phyloP scores from a whole-genome alignment of 352 stramenopile genomes.

The Globisporangium perplexum region DNA sequence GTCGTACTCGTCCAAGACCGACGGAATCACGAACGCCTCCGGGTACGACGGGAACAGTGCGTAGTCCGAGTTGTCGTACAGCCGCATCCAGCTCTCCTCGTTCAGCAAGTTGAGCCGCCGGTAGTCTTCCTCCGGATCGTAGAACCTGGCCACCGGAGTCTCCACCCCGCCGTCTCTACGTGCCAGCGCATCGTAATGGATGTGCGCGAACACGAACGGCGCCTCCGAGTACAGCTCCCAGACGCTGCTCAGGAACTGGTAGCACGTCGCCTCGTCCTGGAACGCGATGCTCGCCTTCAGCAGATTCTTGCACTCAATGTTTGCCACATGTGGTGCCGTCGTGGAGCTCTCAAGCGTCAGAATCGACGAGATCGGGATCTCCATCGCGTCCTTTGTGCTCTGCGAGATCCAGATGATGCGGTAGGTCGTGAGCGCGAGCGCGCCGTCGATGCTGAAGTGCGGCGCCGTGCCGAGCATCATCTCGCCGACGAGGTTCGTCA shows the following conservation, averaged over 20 bases:
- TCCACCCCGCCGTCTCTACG: constrained; percentile 37
- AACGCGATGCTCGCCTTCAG: constrained; percentile 82
- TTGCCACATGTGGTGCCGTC: constrained; percentile 76
- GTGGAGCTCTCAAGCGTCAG: constrained; percentile 73
- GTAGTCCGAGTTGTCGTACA: constrained; percentile 87
- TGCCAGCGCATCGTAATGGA: constrained; percentile 65
- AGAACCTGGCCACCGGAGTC: constrained; percentile 50
- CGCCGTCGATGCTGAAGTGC: constrained; percentile 86
- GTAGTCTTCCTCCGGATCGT: constrained; percentile 79
- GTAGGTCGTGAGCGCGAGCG: constrained; percentile 79
- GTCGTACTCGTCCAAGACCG: constrained; percentile 89
- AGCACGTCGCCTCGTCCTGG: constrained; percentile 68
- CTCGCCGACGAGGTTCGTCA: constrained; percentile 83
- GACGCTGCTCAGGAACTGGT: constrained; percentile 67
- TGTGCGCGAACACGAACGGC: constrained; percentile 72
- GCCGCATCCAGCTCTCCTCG: constrained; percentile 74
- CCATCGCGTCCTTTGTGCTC: constrained; percentile 71
- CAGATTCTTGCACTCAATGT: constrained; percentile 82
- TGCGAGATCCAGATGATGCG: constrained; percentile 83
- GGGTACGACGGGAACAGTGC: constrained; percentile 94
- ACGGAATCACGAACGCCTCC: constrained; percentile 89
- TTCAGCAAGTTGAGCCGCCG: constrained; percentile 70
- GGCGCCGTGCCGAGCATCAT: constrained; percentile 80
- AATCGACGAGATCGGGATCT: constrained; percentile 79
- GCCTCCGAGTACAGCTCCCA: constrained; percentile 62